Evolutionary conservation across 805 yeast genomes (phyloP), one percentile per base, ranked within the genome.

Genomic region (Hanseniaspora thailandica): DNA sequence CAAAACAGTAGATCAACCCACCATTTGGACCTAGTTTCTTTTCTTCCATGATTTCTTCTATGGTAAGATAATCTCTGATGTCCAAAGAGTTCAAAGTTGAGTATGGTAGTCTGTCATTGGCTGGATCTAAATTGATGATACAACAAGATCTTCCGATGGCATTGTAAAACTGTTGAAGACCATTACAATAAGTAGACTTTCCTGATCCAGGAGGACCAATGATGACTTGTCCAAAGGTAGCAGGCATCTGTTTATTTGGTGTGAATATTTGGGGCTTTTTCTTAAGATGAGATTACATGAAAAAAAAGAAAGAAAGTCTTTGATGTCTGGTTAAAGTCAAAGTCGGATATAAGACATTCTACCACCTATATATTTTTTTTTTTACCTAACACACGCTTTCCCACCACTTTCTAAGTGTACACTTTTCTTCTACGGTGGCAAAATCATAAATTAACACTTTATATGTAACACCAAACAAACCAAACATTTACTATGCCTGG

Each of bases 201-300:
- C 99, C 99, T 0, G 95, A 77, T 1, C 98, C 99, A 0, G 99
- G 99, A 0, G 98, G 97, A 0, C 99, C 99, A 36, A 93, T 87
- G 9, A 90, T 89, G 9, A 93, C 78, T 68, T 93, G 96, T 3
- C 95, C 96, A 66, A 85, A 85, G 5, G 54, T 50, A 35, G 54
- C 54, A 8, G 81, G 71, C 81, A 77, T 75, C 19, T 45, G 35
- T 26, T 25, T 33, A 15, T 36, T 5, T 25, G 7, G 9, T 17
- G 13, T 12, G 1, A 15, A 7, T 13, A 17, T 26, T 25, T n/a
- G 22, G 20, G 40, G 6, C 12, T 30, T 19, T 3, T 9, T 43
- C n/a, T 17, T 30, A 10, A 30, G 33, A 30, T 30, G 33, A 17
- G 34, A n/a, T 28, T 2, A 36, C 25, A 36, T 34, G 26, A 15